Base-by-base conservation (phyloP, 2,329 filamentous ascomycete species). In the Penicillium sp. region DNA sequence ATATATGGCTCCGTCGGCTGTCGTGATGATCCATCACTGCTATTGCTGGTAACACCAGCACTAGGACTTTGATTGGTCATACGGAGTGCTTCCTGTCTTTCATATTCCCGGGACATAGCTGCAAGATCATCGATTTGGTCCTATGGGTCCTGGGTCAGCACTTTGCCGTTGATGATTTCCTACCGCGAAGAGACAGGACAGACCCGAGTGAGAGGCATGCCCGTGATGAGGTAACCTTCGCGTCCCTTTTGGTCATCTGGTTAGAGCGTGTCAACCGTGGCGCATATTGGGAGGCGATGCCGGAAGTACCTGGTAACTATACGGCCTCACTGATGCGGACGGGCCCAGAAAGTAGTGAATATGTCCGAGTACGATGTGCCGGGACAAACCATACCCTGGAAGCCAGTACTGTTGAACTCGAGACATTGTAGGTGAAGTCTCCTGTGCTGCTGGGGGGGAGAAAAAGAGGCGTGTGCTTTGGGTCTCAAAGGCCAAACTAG, bases 71-170 rank as follows among this genome's bases (percentile, higher is more conserved):
- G 68, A 20, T 67, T 70, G 10, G 71, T 64, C 78, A 81, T 81
- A 22, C 79, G 73, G 45, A 79, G 70, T 8, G 80, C 76, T 59
- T 80, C 79, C 60, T 81, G 78, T 53, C 71, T 73, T 65, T 82
- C 80, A 64, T 82, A 82, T 63, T 81, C 78, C 54, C 75, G 69
- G 11, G 79, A 81, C 71, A 81, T 77, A 31, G 70, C 69, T 53
- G 75, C 74, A n/a, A 82, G 72, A 61, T 82, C 80, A 59, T 81
- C 76, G 61, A 82, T 82, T 78, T 82, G 80, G 68, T 78, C 74
- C 80, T 82, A 61, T 20, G 43, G 4, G 4, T 39, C 35, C 39
- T 25, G 12, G 52, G 55, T 70, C 53, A 69, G 62, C 42, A 14
- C 34, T 25, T n/a, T 10, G 20, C 35, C 8, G 41, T 31, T 52